These are phyloP conservation scores for Rhizophlyctis rosea DNA, from an alignment of 192 early-diverging fungal species.

Conservation along the genomic window DNA sequence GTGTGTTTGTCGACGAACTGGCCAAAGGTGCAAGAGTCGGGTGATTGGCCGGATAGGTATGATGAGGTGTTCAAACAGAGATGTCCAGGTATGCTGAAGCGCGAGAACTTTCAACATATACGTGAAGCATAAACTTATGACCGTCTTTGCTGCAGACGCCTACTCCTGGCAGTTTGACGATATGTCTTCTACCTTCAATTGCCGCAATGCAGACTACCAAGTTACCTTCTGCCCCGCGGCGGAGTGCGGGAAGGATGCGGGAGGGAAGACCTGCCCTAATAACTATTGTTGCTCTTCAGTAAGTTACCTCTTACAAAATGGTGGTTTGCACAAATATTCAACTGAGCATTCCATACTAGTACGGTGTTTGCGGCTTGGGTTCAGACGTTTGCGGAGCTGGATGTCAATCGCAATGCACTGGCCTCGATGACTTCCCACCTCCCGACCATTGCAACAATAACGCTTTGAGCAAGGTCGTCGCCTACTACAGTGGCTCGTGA, in stretches of 20 bases:
- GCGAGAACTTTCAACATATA: no score
- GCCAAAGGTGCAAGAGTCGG: not conserved
- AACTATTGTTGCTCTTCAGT: constrained; percentile 11
- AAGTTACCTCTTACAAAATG: no score
- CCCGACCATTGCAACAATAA: not conserved
- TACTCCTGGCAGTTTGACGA: not conserved
- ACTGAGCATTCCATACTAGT: no score
- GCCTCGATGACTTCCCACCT: constrained; percentile 5
- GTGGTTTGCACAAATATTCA: no score
- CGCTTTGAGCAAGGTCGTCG: constrained; percentile 10
- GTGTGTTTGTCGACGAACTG: not conserved
- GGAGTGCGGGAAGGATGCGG: constrained; percentile 1
- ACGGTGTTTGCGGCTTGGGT: constrained; percentile 1
- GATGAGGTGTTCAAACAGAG: no score
- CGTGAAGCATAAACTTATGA: no score
- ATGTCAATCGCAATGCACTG: constrained; percentile 4
- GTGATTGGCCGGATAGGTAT: not conserved
- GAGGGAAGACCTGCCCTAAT: constrained; percentile 1
- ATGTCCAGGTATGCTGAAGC: no score
- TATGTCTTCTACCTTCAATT: not conserved
- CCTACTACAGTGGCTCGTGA: constrained; percentile 14
- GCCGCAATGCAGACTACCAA: constrained; percentile 7
- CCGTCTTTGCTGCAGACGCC: no score
- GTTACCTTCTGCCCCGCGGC: constrained; percentile 8
- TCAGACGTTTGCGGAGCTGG: not conserved